These are phyloP conservation scores for Claviceps pazoutovae DNA, from an alignment of 2,329 filamentous ascomycete species.

Conservation along the genomic window DNA sequence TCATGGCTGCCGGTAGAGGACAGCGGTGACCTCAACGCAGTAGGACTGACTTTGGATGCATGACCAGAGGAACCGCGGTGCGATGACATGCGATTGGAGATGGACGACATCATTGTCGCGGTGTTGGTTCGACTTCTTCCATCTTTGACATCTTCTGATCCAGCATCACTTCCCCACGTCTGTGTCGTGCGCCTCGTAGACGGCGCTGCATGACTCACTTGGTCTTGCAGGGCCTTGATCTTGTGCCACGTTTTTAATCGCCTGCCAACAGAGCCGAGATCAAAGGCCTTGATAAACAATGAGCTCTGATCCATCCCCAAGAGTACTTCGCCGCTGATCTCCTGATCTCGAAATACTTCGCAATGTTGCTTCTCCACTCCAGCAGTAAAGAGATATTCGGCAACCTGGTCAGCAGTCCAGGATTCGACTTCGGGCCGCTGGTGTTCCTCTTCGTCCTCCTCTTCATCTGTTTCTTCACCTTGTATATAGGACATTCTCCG, in stretches of 20 bases:
- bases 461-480: slow-evolving; percentile 89
- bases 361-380: slow-evolving; percentile 85
- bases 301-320: slow-evolving; percentile 92
- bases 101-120: slow-evolving; percentile 28
- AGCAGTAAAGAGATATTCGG: slow-evolving; percentile 72
- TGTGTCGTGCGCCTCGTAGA: slow-evolving; percentile 37
- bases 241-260: slow-evolving; percentile 93
- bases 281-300: slow-evolving; percentile 88
- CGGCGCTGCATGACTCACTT: slow-evolving; percentile 42
- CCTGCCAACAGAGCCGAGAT: slow-evolving; percentile 79
- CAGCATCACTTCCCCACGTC: slow-evolving; percentile 44
- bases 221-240: slow-evolving; percentile 81
- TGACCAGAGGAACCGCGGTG: slow-evolving; percentile 36
- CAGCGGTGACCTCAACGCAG: slow-evolving; percentile 25
- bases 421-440: slow-evolving; percentile 56
- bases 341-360: slow-evolving; percentile 87
- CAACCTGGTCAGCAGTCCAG: slow-evolving; percentile 73
- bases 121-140: slow-evolving; percentile 44
- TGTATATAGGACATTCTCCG: slow-evolving; percentile 81
- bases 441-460: slow-evolving; percentile 70
- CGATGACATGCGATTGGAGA: slow-evolving; percentile 32
- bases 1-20: slow-evolving; percentile 27
- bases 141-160: slow-evolving; percentile 37
- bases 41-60: slow-evolving; percentile 34
- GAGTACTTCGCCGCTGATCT: slow-evolving; percentile 87